Conservation (phyloP, 164 flowering plant species). For the Houttuynia cordata region DNA sequence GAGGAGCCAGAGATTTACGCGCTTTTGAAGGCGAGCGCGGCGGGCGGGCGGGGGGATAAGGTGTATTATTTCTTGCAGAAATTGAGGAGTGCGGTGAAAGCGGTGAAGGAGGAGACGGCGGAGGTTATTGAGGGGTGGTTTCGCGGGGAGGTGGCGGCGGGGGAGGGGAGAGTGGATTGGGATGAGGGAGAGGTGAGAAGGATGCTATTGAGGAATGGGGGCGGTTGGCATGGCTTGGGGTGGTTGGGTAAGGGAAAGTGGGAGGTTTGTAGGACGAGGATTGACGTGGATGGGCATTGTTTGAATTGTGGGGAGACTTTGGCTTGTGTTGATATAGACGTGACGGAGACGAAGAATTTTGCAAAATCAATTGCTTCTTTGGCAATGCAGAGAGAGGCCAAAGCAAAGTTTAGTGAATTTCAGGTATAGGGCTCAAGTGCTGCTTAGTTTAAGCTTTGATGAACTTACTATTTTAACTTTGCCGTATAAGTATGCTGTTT, state of each 20-base stretch:
- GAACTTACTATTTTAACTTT: background rate
- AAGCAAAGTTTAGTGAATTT: conserved; percentile 49
- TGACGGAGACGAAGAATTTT: conserved; percentile 60
- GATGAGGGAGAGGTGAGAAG: conserved; percentile 30
- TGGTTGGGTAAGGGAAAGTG: conserved; percentile 80
- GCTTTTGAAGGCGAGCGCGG: conserved; percentile 47
- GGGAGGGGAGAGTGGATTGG: conserved; percentile 22
- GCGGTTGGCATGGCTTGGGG: conserved; percentile 93
- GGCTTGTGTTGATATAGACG: conserved; percentile 67
- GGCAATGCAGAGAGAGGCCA: conserved; percentile 65
- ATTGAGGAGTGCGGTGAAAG: conserved; percentile 42
- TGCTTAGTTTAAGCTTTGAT: background rate
- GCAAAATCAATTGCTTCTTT: conserved; percentile 53
- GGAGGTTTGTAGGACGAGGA: conserved; percentile 31
- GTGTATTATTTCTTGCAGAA: conserved; percentile 76
- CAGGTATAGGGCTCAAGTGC: conserved; percentile 29
- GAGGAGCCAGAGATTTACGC: conserved; percentile 64
- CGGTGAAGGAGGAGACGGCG: conserved; percentile 36
- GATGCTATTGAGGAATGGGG: conserved; percentile 50
- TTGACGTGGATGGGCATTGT: conserved; percentile 39
- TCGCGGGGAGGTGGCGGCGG: conserved; percentile 22
- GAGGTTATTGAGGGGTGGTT: conserved; percentile 64
- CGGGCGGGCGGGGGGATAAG: conserved; percentile 29
- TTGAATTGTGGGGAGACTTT: conserved; percentile 38
- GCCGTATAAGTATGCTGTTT: background rate